These are phyloP conservation scores for Colletotrichum magnum DNA, from an alignment of 2,329 filamentous ascomycete genomes.

Conservation along the genomic window DNA sequence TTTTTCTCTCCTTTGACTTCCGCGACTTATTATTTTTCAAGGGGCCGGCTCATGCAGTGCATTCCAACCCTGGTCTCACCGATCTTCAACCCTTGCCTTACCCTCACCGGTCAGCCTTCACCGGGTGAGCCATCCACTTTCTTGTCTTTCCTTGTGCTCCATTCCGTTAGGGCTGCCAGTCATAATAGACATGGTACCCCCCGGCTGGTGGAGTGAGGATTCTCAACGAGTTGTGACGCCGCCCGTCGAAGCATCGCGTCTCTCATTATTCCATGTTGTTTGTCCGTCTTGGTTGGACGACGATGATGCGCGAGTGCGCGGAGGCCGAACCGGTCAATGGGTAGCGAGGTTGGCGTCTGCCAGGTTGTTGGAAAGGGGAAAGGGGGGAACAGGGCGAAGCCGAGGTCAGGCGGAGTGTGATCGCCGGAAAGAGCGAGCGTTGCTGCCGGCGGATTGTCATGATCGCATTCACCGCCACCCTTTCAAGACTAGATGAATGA, in stretches of 20 bases:
- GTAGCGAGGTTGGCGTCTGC: background rate
- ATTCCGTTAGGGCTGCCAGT: background rate
- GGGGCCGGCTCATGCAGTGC: slow-evolving; percentile 20
- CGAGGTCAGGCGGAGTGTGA: background rate
- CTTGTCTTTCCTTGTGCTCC: background rate
- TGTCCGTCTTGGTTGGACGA: background rate
- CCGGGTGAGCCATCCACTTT: slow-evolving; percentile 20
- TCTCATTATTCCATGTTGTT: slow-evolving; percentile 3
- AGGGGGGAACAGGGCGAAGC: slow-evolving; percentile 2
- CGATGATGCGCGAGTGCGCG: slow-evolving; percentile 6
- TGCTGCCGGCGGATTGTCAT: background rate
- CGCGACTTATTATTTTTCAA: slow-evolving; percentile 4
- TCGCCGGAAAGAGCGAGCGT: slow-evolving; percentile 3
- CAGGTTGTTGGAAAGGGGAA: background rate
- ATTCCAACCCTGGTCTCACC: slow-evolving; percentile 26
- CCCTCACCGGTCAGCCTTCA: slow-evolving; percentile 27
- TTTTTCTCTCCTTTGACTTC: background rate
- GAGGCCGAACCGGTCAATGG: slow-evolving; percentile 12
- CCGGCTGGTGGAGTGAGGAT: background rate
- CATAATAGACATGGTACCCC: background rate
- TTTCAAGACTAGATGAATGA: slow-evolving; percentile 13
- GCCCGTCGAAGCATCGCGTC: background rate
- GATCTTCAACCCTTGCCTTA: slow-evolving; percentile 26
- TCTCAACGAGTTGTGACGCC: background rate
- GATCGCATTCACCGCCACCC: slow-evolving; percentile 28